Evolutionary conservation across 1,139 yeast genomes (phyloP).

Genomic region (Suhomyces bokatorum): DNA sequence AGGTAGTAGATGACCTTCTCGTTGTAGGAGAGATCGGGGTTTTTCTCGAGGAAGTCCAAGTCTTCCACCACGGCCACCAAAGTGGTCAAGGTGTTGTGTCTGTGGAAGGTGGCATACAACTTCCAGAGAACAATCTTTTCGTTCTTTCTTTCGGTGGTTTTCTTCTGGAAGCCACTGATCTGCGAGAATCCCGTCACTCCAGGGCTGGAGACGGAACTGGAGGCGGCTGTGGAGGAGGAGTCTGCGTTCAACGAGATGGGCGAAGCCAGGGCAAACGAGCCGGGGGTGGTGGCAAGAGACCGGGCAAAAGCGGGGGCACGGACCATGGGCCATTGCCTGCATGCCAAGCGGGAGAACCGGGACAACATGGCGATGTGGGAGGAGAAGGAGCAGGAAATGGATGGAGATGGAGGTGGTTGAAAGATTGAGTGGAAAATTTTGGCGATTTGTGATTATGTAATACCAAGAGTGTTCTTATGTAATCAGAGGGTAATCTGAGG

Average conservation of each 20-base stretch:
- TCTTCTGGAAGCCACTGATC: conserved; percentile 9
- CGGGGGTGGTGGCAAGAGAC: conserved; percentile 6
- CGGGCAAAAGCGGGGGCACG: conserved; percentile 2
- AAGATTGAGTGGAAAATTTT: conserved; percentile 4
- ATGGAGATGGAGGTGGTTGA: not conserved
- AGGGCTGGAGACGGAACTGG: conserved; percentile 1
- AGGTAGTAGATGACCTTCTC: conserved; percentile 77
- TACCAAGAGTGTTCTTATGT: too few species aligned
- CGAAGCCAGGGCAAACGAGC: conserved; percentile 11
- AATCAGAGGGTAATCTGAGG: too few species aligned
- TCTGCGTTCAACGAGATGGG: conserved; percentile 11
- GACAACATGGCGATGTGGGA: conserved; percentile 10
- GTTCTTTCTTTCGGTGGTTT: conserved; percentile 18
- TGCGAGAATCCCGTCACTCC: conserved; percentile 11
- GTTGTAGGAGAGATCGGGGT: conserved; percentile 60
- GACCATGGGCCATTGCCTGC: conserved; percentile 8
- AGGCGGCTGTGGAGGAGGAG: not conserved
- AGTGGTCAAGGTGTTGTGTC: conserved; percentile 81
- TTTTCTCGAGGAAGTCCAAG: conserved; percentile 55
- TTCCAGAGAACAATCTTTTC: conserved; percentile 58
- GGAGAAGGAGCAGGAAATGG: too few species aligned
- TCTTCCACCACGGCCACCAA: conserved; percentile 73
- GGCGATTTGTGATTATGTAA: not conserved
- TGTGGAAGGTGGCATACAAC: conserved; percentile 72
- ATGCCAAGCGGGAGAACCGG: conserved; percentile 14